Base-by-base conservation (phyloP, 2,329 filamentous ascomycete genomes). In the Elsinoe fawcettii region DNA sequence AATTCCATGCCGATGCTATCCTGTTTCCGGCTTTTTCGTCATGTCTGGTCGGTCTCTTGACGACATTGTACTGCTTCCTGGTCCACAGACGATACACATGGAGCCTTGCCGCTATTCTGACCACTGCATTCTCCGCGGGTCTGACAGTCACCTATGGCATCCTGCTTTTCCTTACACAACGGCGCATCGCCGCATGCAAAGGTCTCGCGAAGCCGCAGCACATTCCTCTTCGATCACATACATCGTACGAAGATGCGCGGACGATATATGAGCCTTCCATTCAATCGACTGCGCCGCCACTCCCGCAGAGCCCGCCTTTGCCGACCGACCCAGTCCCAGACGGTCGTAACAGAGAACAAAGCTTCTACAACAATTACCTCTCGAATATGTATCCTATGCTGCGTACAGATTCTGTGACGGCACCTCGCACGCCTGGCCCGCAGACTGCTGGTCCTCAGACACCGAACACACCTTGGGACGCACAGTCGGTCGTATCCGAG, bases 1-100 rank as follows among this genome's bases (percentile, higher is more conserved):
- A 72, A 22, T 80, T 78, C 61, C 76, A 75, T 59, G 71, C 73
- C 46, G 75, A 79, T 54, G 64, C 68, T 27, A 69, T 80, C 61
- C 77, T 77, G 62, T 64, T 77, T 63, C 76, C 72, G 30, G 67
- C 59, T 9, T 69, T 77, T 32, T 65, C 70, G 4, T 74, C 74
- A 18, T 77, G 73, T 51, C 67, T 71, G 9, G 61, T 79, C 41
- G 77, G 76, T 39, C 69, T 79, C 30, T 63, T 78, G 44, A 76
- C 75, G 2, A 69, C 77, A 25, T 67, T 74, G 46, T 79, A 77
- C 68, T 71, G 72, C 63, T 76, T 78, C 65, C 63, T 74, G 27
- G 67, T 73, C 44, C 73, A 70, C 55, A 64, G 57, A 12, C 63
- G 70, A 51, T 75, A 74, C 60, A 34, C 57, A n/a, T 78, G 74